These are phyloP conservation scores for Naganishia randhawae DNA, from an alignment of 768 basidiomycete genomes.

Conservation along the genomic window DNA sequence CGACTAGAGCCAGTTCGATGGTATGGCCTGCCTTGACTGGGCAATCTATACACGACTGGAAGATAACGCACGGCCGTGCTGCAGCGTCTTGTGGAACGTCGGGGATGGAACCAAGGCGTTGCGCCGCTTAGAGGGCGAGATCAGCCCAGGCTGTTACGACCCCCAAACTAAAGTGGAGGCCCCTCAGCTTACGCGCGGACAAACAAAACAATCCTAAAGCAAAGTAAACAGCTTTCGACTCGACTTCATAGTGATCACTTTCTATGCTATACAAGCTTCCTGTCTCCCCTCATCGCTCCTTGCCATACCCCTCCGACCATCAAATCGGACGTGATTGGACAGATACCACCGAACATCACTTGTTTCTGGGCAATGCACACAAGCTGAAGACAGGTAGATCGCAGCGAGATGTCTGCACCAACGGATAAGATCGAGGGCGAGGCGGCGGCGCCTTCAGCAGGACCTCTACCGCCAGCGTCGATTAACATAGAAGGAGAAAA, in stretches of 20 bases:
- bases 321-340: background rate
- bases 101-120: no score
- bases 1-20: background rate
- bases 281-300: background rate
- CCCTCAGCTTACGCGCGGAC: background rate
- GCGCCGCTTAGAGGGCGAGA: no score
- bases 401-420: conserved; percentile 11
- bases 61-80: no score
- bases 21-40: no score
- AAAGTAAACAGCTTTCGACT: background rate
- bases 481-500: conserved; percentile 20
- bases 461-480: background rate
- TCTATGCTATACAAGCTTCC: background rate
- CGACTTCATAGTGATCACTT: background rate
- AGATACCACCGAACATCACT: no score
- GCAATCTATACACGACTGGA: no score
- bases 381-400: background rate
- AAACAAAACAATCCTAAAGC: background rate
- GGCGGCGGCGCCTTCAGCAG: background rate
- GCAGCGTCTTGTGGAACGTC: no score
- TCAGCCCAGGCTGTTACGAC: no score
- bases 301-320: background rate
- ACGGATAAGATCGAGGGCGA: background rate
- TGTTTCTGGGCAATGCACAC: background rate
- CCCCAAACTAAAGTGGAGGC: no score